Base-by-base conservation (phyloP, 208 protist species). In the Borovskyia barvae region DNA sequence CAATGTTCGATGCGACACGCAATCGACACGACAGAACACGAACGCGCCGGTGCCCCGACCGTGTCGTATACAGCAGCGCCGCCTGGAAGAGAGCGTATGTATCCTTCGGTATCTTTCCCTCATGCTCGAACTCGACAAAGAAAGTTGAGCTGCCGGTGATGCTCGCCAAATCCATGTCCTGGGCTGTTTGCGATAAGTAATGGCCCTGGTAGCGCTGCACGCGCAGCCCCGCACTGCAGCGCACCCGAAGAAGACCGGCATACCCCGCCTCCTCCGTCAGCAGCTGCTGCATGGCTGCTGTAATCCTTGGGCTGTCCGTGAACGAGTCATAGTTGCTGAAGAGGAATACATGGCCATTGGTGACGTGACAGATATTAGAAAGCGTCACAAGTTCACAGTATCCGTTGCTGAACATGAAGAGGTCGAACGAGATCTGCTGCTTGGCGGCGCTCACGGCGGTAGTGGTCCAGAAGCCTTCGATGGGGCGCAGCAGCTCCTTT, bases 61-160 rank as follows among this genome's bases (percentile, higher is more conserved):
- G 71, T 8, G 91, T 94, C 14, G 96, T 98, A 75, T 98, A 98
- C 17, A 98, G 84, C 32, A 97, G 65, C 22, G 93, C 94, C 8
- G 62, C 65, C 78, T 98, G 96, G 65, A 97, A 87, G 66, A 90
- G 91, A 0, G 75, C 80, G 59, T 87, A 83, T 28, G 53, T 62
- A 20, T 79, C 79, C 55, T 74, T 88, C 36, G 83, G 76, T 47
- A 94, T 55, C 35, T 63, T 82, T 30, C 76, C 78, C 56, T 97
- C 92, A 62, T 97, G 89, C n/a, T 87, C 79, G 50, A 98, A 83
- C 59, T 97, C 89, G 8, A 95, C 91, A 54, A 80, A 87, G 57
- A 94, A 95, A n/a, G 88, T 87, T 25, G 85, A 94, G 64, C 63
- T 67, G 25, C 77, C 72, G 33, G 76, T 63, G 41, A 95, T 59